Conservation (phyloP, 257 asterid genomes). For the Ocimum tenuiflorum region DNA sequence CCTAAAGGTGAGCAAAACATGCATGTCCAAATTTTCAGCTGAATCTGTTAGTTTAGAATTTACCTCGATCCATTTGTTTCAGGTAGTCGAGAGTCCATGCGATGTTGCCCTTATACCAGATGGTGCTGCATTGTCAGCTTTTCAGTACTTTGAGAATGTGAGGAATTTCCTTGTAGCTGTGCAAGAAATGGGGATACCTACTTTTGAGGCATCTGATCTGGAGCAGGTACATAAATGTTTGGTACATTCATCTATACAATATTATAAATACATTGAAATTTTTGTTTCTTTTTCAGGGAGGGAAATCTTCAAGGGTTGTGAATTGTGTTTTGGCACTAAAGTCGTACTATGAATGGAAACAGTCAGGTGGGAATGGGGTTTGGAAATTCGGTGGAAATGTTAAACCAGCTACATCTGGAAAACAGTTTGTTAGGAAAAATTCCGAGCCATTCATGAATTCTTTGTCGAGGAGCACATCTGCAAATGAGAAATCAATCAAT, state of each 20-base stretch:
- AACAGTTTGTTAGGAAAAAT: slow-evolving; percentile 76
- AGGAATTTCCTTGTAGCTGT: slow-evolving; percentile 89
- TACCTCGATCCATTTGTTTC: slow-evolving; percentile 22
- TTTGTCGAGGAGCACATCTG: slow-evolving; percentile 47
- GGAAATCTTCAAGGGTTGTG: slow-evolving; percentile 85
- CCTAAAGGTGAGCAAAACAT: slow-evolving; percentile 47
- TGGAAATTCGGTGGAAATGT: slow-evolving; percentile 91
- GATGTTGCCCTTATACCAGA: slow-evolving; percentile 69
- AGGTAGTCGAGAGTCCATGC: slow-evolving; percentile 88
- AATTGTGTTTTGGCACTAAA: slow-evolving; percentile 88
- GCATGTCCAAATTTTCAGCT: no score
- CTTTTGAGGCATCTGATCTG: slow-evolving; percentile 93
- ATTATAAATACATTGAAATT: not conserved
- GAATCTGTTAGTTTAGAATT: not conserved
- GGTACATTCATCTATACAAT: not conserved
- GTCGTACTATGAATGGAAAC: slow-evolving; percentile 78
- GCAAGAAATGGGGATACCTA: slow-evolving; percentile 84
- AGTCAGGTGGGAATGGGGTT: slow-evolving; percentile 63
- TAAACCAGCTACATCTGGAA: slow-evolving; percentile 49
- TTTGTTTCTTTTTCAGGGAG: slow-evolving; percentile 53
- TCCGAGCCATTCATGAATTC: slow-evolving; percentile 77
- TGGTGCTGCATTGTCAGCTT: slow-evolving; percentile 92
- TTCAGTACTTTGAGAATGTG: slow-evolving; percentile 86
- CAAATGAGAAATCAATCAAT: slow-evolving; percentile 45
- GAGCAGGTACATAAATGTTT: slow-evolving; percentile 54